Evolutionary conservation across 2,329 filamentous ascomycete genomes (phyloP).

Genomic region (Cordyceps cicadae): DNA sequence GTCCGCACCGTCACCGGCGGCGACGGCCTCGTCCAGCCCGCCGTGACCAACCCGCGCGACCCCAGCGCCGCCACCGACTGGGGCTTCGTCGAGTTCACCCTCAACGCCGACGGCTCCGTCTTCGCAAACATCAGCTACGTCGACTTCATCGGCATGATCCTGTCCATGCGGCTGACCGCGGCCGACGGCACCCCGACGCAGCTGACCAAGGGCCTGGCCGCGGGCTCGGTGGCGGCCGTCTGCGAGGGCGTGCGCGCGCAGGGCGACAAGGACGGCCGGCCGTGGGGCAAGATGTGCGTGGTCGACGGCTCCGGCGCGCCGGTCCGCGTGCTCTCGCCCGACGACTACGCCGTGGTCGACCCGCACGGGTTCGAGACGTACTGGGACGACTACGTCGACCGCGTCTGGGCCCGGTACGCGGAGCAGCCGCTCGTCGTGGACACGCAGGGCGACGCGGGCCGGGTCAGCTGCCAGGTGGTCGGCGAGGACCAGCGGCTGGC

Average conservation of each 20-base stretch:
- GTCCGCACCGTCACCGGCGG: constrained; percentile 20
- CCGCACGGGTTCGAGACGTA: constrained; percentile 31
- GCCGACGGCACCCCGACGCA: constrained; percentile 27
- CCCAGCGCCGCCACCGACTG: constrained; percentile 36
- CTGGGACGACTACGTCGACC: constrained; percentile 36
- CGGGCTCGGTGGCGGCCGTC: constrained; percentile 28
- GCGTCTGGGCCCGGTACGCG: constrained; percentile 38
- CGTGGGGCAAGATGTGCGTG: constrained; percentile 39
- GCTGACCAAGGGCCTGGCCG: constrained; percentile 31
- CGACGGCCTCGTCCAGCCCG: constrained; percentile 40
- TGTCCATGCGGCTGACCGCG: constrained; percentile 39
- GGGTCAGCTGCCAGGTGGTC: constrained; percentile 31
- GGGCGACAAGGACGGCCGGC: constrained; percentile 27
- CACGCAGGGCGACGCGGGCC: constrained; percentile 32
- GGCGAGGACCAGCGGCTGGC: constrained; percentile 23
- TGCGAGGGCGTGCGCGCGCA: constrained; percentile 34
- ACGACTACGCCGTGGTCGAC: constrained; percentile 30
- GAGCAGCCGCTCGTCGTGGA: constrained; percentile 31
- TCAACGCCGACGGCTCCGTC: constrained; percentile 28
- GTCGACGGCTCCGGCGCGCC: constrained; percentile 25
- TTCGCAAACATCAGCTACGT: constrained; percentile 44
- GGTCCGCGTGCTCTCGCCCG: constrained; percentile 38
- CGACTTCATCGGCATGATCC: constrained; percentile 41
- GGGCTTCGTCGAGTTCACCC: constrained; percentile 43
- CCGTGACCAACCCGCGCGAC: constrained; percentile 34